Evolutionary conservation across 805 yeast species (phyloP).

Genomic region (Sugiyamaella marilandica): DNA sequence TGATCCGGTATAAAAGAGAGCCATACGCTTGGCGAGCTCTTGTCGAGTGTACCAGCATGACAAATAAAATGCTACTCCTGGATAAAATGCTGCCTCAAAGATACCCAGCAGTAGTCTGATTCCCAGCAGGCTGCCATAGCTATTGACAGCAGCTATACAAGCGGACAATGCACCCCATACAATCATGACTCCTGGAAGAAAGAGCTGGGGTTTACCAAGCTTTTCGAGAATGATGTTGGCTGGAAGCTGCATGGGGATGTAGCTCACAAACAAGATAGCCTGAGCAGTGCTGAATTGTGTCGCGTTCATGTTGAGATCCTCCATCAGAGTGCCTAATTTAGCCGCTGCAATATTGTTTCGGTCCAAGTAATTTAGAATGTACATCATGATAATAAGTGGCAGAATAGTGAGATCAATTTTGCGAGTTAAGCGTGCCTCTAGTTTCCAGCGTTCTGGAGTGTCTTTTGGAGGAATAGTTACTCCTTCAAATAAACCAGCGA

Average conservation of each 20-base stretch:
- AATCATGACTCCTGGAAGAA: slow-evolving; percentile 44
- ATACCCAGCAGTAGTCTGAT: slow-evolving; percentile 44
- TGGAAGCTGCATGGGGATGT: slow-evolving; percentile 34
- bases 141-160: slow-evolving; percentile 44
- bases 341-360: slow-evolving; percentile 36
- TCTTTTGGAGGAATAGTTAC: slow-evolving; percentile 22
- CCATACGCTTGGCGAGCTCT: slow-evolving; percentile 47
- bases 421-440: slow-evolving; percentile 42
- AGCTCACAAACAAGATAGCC: slow-evolving; percentile 40
- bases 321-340: slow-evolving; percentile 30
- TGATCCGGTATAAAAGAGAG: slow-evolving; percentile 49
- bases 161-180: slow-evolving; percentile 48
- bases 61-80: slow-evolving; percentile 45
- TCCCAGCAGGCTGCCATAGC: slow-evolving; percentile 42
- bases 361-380: slow-evolving; percentile 33
- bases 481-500: slow-evolving; percentile 21
- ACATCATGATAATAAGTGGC: slow-evolving; percentile 30
- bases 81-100: slow-evolving; percentile 47
- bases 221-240: slow-evolving; percentile 30
- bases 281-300: slow-evolving; percentile 40
- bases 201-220: slow-evolving; percentile 43
- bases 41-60: slow-evolving; percentile 53
- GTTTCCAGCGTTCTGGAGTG: slow-evolving; percentile 40
- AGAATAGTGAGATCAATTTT: slow-evolving; percentile 43
- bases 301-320: slow-evolving; percentile 36